phyloP scores from a whole-genome alignment of 805 yeast genomes.

The Candida bentonensis region DNA sequence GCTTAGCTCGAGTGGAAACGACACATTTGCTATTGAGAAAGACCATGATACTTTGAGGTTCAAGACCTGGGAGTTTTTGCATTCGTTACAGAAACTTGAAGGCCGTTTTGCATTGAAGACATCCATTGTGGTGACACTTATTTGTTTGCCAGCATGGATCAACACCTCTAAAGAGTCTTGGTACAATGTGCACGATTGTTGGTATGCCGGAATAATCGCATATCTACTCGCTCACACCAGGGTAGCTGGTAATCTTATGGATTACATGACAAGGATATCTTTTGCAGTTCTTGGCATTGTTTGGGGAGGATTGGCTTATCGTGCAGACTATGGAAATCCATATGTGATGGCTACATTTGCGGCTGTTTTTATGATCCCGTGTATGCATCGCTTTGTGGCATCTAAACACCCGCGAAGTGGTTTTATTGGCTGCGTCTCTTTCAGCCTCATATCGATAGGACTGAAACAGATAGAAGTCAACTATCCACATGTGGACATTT shows the following conservation, averaged over 20 bases:
- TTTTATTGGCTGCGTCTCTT: background rate
- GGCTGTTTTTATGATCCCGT: background rate
- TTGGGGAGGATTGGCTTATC: background rate
- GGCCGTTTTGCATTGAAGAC: background rate
- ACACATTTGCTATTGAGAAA: background rate
- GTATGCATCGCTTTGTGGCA: background rate
- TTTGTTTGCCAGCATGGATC: background rate
- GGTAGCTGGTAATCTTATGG: background rate
- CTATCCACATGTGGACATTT: background rate
- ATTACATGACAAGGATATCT: background rate
- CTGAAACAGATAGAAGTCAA: background rate
- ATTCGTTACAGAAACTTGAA: background rate
- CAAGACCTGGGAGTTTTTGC: background rate
- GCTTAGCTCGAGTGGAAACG: background rate
- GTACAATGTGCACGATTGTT: background rate
- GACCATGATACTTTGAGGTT: background rate
- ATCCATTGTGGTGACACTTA: background rate
- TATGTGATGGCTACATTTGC: slow-evolving; percentile 1
- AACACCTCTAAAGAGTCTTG: background rate
- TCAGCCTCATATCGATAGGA: background rate
- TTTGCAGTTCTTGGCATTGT: background rate
- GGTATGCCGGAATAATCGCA: background rate
- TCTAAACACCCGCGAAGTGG: background rate
- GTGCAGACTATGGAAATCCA: background rate
- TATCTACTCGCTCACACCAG: background rate